Evolutionary conservation across 768 basidiomycete species (phyloP).

Genomic region (Boletus bicolor): DNA sequence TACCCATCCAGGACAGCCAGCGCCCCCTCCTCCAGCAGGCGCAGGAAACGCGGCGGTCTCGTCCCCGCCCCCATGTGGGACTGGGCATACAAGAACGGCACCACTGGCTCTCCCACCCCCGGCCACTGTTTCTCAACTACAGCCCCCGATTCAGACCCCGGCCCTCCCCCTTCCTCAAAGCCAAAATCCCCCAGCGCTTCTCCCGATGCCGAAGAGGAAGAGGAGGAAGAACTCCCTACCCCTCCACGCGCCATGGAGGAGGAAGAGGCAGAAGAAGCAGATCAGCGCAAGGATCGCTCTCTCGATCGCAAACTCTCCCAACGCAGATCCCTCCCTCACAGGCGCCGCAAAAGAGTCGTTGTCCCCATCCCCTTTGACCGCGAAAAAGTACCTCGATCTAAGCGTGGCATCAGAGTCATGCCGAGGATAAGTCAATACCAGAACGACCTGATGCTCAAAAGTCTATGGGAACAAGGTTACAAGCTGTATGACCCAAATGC

Average conservation of each 20-base stretch:
- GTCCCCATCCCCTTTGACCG: constrained; percentile 20
- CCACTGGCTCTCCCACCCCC: constrained; percentile 19
- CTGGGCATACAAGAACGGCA: constrained; percentile 61
- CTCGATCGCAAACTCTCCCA: constrained; percentile 6
- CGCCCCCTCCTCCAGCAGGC: constrained; percentile 23
- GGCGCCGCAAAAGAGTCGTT: constrained; percentile 9
- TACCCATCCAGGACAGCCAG: constrained; percentile 4
- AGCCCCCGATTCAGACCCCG: neutral
- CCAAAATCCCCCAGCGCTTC: constrained; percentile 11
- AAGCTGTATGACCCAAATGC: constrained; percentile 20
- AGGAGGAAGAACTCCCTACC: constrained; percentile 42
- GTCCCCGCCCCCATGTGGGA: constrained; percentile 85
- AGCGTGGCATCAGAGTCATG: constrained; percentile 4
- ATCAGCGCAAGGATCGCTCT: constrained; percentile 17
- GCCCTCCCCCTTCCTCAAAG: neutral
- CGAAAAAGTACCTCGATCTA: constrained; percentile 16
- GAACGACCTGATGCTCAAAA: neutral
- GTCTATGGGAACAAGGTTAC: constrained; percentile 16
- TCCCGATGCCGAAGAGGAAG: constrained; percentile 36
- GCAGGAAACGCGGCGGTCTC: constrained; percentile 61
- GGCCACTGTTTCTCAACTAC: constrained; percentile 4
- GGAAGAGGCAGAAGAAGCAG: constrained; percentile 48
- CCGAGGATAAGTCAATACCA: neutral
- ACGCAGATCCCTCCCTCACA: neutral
- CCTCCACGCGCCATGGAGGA: constrained; percentile 59